These are phyloP conservation scores for Eucommia ulmoides DNA, from an alignment of 257 asterid species.

Conservation along the genomic window DNA sequence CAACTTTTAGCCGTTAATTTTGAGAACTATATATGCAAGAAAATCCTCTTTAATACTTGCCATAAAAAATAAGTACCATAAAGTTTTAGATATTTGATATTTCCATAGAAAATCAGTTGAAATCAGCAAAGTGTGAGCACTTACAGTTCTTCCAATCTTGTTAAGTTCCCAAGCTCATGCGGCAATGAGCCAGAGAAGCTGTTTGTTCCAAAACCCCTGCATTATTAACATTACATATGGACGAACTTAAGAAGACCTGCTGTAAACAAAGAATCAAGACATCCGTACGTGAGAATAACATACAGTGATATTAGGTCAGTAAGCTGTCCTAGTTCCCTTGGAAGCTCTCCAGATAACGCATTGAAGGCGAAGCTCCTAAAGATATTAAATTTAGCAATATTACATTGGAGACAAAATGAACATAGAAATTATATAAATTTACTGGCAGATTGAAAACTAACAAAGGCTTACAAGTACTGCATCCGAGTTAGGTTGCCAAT, in stretches of 20 bases:
- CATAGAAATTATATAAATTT: too few species aligned
- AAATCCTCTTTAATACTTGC: too few species aligned
- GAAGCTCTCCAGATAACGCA: neutral
- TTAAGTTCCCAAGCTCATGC: neutral
- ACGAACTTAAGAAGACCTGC: neutral
- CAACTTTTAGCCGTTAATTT: neutral
- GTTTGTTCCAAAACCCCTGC: neutral
- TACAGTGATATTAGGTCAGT: neutral
- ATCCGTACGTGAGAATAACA: neutral
- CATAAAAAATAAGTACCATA: too few species aligned
- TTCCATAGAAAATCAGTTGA: too few species aligned
- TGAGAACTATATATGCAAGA: neutral
- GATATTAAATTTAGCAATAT: too few species aligned
- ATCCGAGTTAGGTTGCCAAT: neutral
- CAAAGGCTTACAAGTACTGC: neutral
- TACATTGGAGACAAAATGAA: too few species aligned
- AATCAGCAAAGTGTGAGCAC: too few species aligned
- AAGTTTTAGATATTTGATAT: too few species aligned
- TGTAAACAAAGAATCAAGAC: neutral
- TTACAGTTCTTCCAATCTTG: neutral
- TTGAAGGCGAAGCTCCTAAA: neutral
- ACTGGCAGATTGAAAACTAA: too few species aligned
- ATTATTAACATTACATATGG: too few species aligned
- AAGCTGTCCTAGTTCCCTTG: neutral
- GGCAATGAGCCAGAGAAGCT: neutral